A percentile compares a stretch with the other conserved stretches of the same genome.
Conservation (phyloP, 2,329 filamentous ascomycete genomes). For the Fusarium xylarioides region DNA sequence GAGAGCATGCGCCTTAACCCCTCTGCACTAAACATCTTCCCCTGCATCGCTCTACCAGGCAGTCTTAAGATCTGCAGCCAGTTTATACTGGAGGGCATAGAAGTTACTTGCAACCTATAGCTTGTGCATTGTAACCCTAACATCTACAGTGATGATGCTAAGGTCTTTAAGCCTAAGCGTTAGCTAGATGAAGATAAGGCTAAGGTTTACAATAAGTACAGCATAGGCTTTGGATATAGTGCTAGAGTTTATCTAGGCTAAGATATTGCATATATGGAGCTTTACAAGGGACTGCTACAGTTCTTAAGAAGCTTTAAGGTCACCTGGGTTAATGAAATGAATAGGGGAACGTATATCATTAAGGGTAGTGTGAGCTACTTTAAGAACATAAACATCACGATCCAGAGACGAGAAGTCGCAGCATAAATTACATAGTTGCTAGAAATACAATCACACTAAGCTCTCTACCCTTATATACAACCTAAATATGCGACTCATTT, state of each 20-base stretch:
- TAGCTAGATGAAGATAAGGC: slow-evolving; percentile 49
- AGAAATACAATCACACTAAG: accelerated
- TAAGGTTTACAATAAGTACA: slow-evolving; percentile 43
- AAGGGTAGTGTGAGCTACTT: slow-evolving; percentile 35
- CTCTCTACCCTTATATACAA: accelerated
- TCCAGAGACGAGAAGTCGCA: neutral
- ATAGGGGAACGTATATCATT: slow-evolving; percentile 20
- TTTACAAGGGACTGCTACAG: slow-evolving; percentile 39
- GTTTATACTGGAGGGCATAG: slow-evolving; percentile 46
- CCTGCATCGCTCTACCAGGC: slow-evolving; percentile 56
- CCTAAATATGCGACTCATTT: accelerated
- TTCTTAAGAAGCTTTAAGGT: slow-evolving; percentile 31
- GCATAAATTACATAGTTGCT: neutral
- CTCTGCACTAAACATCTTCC: slow-evolving; percentile 58
- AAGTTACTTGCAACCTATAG: slow-evolving; percentile 51
- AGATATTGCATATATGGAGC: slow-evolving; percentile 55
- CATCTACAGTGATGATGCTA: slow-evolving; percentile 46
- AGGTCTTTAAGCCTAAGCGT: slow-evolving; percentile 52
- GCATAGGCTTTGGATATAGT: slow-evolving; percentile 51
- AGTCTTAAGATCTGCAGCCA: slow-evolving; percentile 52
- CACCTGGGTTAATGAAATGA: slow-evolving; percentile 5
- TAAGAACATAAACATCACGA: slow-evolving; percentile 24
- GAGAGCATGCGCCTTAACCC: slow-evolving; percentile 62
- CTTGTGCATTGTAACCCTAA: slow-evolving; percentile 46
- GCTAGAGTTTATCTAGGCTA: slow-evolving; percentile 55